Conservation (phyloP, 345 rosid genomes). For the Citrus reticulata region DNA sequence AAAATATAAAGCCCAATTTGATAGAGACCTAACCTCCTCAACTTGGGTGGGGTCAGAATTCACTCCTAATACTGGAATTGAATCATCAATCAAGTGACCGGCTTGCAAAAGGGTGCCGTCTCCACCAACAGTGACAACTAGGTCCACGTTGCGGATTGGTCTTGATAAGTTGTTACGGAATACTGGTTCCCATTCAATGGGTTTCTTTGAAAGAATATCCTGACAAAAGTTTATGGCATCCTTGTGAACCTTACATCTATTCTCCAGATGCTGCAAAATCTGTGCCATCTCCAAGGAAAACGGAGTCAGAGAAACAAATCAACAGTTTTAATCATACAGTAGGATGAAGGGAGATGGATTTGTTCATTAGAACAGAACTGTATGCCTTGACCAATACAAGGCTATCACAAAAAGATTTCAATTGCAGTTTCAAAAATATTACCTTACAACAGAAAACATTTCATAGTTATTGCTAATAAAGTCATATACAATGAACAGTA, state of each 20-base stretch:
- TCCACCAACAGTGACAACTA: constrained; percentile 90
- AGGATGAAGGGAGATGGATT: background rate
- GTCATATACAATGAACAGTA: background rate
- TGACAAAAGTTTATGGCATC: constrained; percentile 65
- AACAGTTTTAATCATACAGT: background rate
- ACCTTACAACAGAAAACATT: background rate
- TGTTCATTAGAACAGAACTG: too few relatives aligned
- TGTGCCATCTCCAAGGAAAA: constrained; percentile 19
- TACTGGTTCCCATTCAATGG: constrained; percentile 63
- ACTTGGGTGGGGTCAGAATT: constrained; percentile 88
- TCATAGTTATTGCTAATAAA: background rate
- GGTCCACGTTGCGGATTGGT: constrained; percentile 62
- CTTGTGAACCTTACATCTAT: constrained; percentile 68
- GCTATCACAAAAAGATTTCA: background rate
- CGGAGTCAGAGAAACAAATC: background rate
- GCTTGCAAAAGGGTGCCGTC: constrained; percentile 97
- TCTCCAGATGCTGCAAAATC: constrained; percentile 56
- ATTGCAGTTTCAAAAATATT: background rate
- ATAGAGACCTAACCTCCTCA: constrained; percentile 53
- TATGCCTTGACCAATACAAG: background rate
- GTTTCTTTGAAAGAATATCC: constrained; percentile 56
- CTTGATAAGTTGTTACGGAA: constrained; percentile 47
- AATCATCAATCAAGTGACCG: constrained; percentile 76
- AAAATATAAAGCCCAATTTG: background rate
- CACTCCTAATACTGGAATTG: constrained; percentile 74